A percentile compares a stretch with the other conserved stretches of the same genome.
phyloP scores from a whole-genome alignment of 768 basidiomycete genomes.

The Cyathus striatus region DNA sequence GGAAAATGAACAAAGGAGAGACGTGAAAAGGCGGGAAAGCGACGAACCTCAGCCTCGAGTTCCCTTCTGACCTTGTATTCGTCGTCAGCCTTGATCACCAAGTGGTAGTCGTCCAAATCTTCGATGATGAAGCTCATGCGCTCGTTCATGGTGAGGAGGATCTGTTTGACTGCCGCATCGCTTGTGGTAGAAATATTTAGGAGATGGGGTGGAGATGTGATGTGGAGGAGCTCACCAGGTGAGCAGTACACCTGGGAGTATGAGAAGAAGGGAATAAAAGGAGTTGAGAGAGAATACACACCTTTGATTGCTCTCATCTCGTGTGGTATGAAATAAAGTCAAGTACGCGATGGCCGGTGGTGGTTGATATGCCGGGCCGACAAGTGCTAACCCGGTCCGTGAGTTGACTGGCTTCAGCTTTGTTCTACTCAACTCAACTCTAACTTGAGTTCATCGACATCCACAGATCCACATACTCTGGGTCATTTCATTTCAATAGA shows the following conservation, averaged over 20 bases:
- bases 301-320: conserved; percentile 70
- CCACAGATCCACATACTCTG: too few relatives aligned
- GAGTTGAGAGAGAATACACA: conserved; percentile 13
- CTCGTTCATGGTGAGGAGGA: conserved; percentile 78
- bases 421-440: too few relatives aligned
- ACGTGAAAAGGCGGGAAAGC: too few relatives aligned
- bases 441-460: too few relatives aligned
- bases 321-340: too few relatives aligned
- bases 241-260: conserved; percentile 52
- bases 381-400: too few relatives aligned
- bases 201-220: background rate
- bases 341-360: too few relatives aligned
- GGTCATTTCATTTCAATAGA: too few relatives aligned
- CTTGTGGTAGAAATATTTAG: conserved; percentile 28
- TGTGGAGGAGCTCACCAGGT: conserved; percentile 45
- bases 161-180: conserved; percentile 88
- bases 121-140: conserved; percentile 79
- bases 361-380: too few relatives aligned
- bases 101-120: conserved; percentile 78
- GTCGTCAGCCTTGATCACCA: conserved; percentile 80
- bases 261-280: background rate
- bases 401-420: too few relatives aligned
- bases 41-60: conserved; percentile 71
- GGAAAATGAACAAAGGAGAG: background rate
- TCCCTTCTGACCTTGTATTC: conserved; percentile 69